Percentiles rank a stretch among this genome's conserved stretches.
phyloP scores from a whole-genome alignment of 2,329 filamentous ascomycete genomes.

The Arthroderma sp. region DNA sequence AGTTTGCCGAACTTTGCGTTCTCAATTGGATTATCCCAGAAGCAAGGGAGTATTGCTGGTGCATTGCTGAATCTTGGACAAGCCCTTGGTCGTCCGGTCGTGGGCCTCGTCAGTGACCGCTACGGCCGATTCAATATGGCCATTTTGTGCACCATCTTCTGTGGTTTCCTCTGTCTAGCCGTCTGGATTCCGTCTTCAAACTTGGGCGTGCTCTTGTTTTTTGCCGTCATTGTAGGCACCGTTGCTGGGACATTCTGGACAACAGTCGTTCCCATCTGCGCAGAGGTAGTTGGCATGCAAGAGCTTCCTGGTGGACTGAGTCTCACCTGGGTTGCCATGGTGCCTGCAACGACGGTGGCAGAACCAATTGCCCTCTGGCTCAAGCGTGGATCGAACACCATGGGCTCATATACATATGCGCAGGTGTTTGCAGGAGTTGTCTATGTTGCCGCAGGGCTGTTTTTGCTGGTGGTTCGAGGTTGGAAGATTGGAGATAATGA shows the following conservation, averaged over 20 bases:
- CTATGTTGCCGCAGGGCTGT: slow-evolving; percentile 45
- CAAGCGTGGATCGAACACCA: slow-evolving; percentile 26
- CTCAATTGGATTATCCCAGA: slow-evolving; percentile 45
- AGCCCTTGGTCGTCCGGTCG: slow-evolving; percentile 43
- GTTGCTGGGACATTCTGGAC: slow-evolving; percentile 51
- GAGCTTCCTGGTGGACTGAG: slow-evolving; percentile 46
- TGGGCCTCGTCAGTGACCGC: slow-evolving; percentile 51
- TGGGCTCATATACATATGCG: slow-evolving; percentile 28
- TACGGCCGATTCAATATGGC: slow-evolving; percentile 54
- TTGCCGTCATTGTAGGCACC: slow-evolving; percentile 46
- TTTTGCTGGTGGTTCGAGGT: slow-evolving; percentile 31
- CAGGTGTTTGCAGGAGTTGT: slow-evolving; percentile 50
- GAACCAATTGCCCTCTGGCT: slow-evolving; percentile 51
- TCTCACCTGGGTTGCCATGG: slow-evolving; percentile 48
- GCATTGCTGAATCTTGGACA: slow-evolving; percentile 54
- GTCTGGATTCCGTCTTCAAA: slow-evolving; percentile 51
- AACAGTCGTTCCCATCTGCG: slow-evolving; percentile 46
- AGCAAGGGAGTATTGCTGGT: slow-evolving; percentile 51
- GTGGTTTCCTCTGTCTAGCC: slow-evolving; percentile 46
- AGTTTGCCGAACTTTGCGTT: slow-evolving; percentile 51
- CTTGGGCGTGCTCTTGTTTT: slow-evolving; percentile 48
- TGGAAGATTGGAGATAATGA: slow-evolving; percentile 30
- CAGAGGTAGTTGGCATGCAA: slow-evolving; percentile 49
- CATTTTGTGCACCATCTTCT: slow-evolving; percentile 41
- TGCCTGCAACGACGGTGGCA: slow-evolving; percentile 38